phyloP scores from a whole-genome alignment of 371 early-diverging fungal genomes.

The Saksenaea oblongispora region DNA sequence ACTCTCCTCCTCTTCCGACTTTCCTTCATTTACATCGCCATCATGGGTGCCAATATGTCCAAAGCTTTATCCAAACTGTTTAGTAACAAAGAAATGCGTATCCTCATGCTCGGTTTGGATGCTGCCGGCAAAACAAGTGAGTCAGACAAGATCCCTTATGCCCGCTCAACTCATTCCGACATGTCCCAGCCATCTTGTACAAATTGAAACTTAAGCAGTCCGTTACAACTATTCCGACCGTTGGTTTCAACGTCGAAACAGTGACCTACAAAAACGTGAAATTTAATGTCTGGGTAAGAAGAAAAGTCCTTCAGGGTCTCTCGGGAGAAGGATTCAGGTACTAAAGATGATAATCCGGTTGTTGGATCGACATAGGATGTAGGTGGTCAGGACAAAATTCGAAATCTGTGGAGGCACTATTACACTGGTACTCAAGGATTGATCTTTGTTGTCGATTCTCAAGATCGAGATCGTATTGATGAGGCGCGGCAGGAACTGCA shows the following conservation, averaged over 20 bases:
- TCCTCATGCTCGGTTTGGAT: conserved; percentile 91
- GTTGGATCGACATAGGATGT: conserved; percentile 65
- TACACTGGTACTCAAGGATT: conserved; percentile 87
- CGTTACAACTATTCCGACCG: conserved; percentile 88
- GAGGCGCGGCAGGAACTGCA: conserved; percentile 85
- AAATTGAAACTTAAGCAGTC: conserved; percentile 86
- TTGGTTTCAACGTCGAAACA: conserved; percentile 88
- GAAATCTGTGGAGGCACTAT: conserved; percentile 90
- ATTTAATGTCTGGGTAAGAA: conserved; percentile 80
- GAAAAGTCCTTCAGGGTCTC: neutral
- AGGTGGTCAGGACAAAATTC: conserved; percentile 90
- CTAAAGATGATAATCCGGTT: neutral
- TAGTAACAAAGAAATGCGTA: conserved; percentile 87
- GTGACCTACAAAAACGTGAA: conserved; percentile 90
- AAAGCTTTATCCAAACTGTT: conserved; percentile 66
- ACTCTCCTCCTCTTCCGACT: neutral
- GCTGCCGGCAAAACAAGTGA: conserved; percentile 94
- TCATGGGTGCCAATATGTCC: conserved; percentile 61
- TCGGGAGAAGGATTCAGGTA: neutral
- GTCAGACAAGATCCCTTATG: conserved; percentile 11
- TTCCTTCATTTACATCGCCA: too few species aligned
- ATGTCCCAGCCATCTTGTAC: conserved; percentile 84
- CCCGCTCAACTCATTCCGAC: conserved; percentile 14
- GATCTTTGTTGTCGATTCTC: conserved; percentile 86
- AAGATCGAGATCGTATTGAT: conserved; percentile 80